Conservation (phyloP, 306 rosid species). For the Ochetophila trinervis region DNA sequence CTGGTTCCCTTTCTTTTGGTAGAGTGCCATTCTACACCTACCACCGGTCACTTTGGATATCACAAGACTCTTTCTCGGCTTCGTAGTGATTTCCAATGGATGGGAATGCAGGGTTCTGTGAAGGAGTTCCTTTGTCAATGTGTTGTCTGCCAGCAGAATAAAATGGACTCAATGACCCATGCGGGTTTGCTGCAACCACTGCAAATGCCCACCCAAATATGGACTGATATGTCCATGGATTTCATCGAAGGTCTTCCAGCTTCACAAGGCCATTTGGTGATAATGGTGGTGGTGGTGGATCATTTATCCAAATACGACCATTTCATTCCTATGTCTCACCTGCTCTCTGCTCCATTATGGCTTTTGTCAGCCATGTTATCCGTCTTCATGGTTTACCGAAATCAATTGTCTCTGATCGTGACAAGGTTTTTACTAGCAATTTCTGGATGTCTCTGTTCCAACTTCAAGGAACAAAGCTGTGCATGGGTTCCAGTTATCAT, state of each 20-base stretch:
- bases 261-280: background rate
- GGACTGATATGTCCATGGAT: background rate
- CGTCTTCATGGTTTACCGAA: background rate
- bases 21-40: no score
- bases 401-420: background rate
- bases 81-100: no score
- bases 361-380: background rate
- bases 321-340: background rate
- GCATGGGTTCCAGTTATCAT: background rate
- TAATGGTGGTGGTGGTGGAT: background rate
- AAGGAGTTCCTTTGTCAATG: no score
- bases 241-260: background rate
- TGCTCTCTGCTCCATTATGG: accelerated
- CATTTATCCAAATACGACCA: background rate
- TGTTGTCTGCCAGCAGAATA: no score
- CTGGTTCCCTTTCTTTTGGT: no score
- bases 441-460: background rate
- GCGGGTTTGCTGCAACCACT: background rate
- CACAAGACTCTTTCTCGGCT: no score
- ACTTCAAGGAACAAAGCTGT: background rate
- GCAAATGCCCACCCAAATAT: background rate
- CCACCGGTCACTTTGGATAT: no score
- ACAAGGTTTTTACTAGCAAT: background rate
- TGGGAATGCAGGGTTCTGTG: no score
- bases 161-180: no score